Conservation (phyloP, 768 basidiomycete species). For the Leucosporidium yakuticum region DNA sequence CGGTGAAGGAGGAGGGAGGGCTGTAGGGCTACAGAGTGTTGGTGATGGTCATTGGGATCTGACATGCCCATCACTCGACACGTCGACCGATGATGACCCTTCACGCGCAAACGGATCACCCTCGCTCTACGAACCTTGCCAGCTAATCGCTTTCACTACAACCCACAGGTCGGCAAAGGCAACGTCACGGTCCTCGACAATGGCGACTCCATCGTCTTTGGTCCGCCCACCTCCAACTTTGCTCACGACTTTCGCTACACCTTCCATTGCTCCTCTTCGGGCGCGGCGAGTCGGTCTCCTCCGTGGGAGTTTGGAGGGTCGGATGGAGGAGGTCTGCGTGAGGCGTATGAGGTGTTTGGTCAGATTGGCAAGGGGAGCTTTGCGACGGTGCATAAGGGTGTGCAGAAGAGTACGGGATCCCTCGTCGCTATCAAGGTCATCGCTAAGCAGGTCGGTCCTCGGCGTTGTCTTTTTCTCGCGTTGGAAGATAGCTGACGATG, state of each 20-base stretch:
- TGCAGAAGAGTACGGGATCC: slow-evolving; percentile 62
- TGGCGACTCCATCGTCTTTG: slow-evolving; percentile 84
- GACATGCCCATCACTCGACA: too few species aligned
- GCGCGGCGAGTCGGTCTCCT: slow-evolving; percentile 5
- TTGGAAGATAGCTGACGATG: background rate
- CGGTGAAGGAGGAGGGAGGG: too few species aligned
- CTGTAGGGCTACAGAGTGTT: too few species aligned
- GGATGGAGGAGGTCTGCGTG: slow-evolving; percentile 45
- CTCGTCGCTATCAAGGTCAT: slow-evolving; percentile 89
- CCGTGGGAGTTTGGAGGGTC: slow-evolving; percentile 33
- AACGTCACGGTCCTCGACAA: slow-evolving; percentile 57
- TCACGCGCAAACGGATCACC: too few species aligned
- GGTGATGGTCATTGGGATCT: too few species aligned
- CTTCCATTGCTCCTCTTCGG: slow-evolving; percentile 14
- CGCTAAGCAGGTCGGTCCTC: slow-evolving; percentile 25
- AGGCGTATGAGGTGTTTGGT: slow-evolving; percentile 45
- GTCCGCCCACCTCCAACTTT: slow-evolving; percentile 47
- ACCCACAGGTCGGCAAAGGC: slow-evolving; percentile 54
- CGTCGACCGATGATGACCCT: too few species aligned
- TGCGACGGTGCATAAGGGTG: slow-evolving; percentile 78
- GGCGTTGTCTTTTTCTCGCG: background rate
- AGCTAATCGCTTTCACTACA: too few species aligned
- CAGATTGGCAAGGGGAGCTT: slow-evolving; percentile 80
- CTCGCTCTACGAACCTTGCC: too few species aligned
- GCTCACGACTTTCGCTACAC: slow-evolving; percentile 29